Percentiles rank a stretch among this genome's conserved stretches.
These are phyloP conservation scores for Coprinopsis strossmayeri DNA, from an alignment of 768 basidiomycete genomes.

Conservation along the genomic window DNA sequence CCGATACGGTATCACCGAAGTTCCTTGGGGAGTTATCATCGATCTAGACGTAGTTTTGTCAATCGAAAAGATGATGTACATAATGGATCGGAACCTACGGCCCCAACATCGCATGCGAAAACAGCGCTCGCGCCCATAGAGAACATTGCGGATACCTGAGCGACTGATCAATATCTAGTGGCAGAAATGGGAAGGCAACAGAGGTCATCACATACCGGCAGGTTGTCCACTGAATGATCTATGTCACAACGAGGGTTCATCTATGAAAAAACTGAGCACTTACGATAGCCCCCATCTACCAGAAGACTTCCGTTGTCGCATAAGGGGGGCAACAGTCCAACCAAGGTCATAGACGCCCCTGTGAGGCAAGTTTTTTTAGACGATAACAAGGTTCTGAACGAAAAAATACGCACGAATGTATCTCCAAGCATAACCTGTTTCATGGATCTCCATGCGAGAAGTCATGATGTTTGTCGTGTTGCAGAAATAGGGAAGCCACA, in stretches of 20 bases:
- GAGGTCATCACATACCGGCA: slow-evolving; percentile 53
- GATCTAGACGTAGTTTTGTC: slow-evolving; percentile 36
- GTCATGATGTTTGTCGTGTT: slow-evolving; percentile 97
- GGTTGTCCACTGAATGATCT: slow-evolving; percentile 66
- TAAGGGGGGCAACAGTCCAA: slow-evolving; percentile 89
- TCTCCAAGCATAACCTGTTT: slow-evolving; percentile 98
- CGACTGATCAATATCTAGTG: not conserved
- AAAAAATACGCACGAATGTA: slow-evolving; percentile 58
- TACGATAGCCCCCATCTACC: slow-evolving; percentile 86
- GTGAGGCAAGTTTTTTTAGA: not conserved
- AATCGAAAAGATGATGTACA: slow-evolving; percentile 1
- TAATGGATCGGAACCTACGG: slow-evolving; percentile 36
- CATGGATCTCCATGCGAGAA: slow-evolving; percentile 95
- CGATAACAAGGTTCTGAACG: slow-evolving; percentile 3
- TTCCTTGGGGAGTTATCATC: slow-evolving; percentile 94
- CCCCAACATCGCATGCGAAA: slow-evolving; percentile 90
- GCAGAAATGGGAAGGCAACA: not conserved
- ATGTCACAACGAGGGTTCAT: slow-evolving; percentile 4
- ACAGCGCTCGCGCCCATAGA: slow-evolving; percentile 86
- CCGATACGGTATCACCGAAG: slow-evolving; percentile 92
- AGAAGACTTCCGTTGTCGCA: slow-evolving; percentile 92
- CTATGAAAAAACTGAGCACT: slow-evolving; percentile 19
- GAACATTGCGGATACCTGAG: slow-evolving; percentile 84
- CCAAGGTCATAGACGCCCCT: slow-evolving; percentile 97
- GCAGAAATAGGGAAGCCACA: slow-evolving; percentile 98